A percentile compares a stretch with the other conserved stretches of the same genome.
phyloP scores from a whole-genome alignment of 306 rosid species.

The Casuarina glauca region DNA sequence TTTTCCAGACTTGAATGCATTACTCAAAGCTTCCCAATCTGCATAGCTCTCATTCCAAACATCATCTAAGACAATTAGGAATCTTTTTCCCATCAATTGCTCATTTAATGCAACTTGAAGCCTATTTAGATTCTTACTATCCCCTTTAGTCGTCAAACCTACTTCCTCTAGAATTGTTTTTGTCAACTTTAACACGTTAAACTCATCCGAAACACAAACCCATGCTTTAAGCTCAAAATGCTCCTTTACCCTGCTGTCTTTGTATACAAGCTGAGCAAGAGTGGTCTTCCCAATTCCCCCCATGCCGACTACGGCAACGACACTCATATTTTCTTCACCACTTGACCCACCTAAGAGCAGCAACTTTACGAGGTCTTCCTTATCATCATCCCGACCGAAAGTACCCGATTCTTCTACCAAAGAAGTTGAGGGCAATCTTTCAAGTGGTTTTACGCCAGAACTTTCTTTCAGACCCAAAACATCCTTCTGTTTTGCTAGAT shows the following conservation, averaged over 20 bases:
- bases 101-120: neutral
- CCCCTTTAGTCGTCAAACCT: neutral
- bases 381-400: constrained; percentile 16
- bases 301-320: too few relatives aligned
- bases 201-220: too few relatives aligned
- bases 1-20: constrained; percentile 9
- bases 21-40: constrained; percentile 12
- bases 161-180: neutral
- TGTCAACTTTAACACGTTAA: too few relatives aligned
- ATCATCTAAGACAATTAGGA: constrained; percentile 28
- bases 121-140: neutral
- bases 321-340: neutral
- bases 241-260: too few relatives aligned
- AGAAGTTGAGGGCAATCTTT: too few relatives aligned
- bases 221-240: too few relatives aligned
- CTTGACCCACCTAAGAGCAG: neutral
- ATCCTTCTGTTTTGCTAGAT: neutral
- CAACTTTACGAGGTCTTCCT: neutral
- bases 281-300: too few relatives aligned
- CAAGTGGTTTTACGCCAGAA: neutral
- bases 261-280: too few relatives aligned
- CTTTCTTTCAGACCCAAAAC: neutral
- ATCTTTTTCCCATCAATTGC: constrained; percentile 3
- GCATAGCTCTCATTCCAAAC: constrained; percentile 26
- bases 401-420: too few relatives aligned